Percentiles rank a stretch among this genome's conserved stretches.
These are phyloP conservation scores for Arabidopsis lyrata DNA, from an alignment of 441 rosid species.

Conservation along the genomic window DNA sequence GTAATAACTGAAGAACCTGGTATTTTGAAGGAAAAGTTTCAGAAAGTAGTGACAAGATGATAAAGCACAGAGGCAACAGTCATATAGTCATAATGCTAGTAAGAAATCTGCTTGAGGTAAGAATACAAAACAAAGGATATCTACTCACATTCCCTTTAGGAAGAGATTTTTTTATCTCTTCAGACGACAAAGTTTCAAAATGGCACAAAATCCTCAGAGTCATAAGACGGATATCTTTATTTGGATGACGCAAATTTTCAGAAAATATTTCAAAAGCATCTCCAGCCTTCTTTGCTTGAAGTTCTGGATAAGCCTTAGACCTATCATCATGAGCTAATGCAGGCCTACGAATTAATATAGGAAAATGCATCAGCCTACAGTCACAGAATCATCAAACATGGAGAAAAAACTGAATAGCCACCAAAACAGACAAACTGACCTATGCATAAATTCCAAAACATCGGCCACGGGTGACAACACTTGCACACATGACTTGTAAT, in stretches of 20 bases:
- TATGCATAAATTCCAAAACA: slow-evolving; percentile 65
- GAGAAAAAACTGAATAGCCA: slow-evolving; percentile 23
- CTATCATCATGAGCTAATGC: slow-evolving; percentile 46
- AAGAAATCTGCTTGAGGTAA: slow-evolving; percentile 6
- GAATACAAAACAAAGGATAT: slow-evolving; percentile 31
- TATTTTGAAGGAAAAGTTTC: slow-evolving; percentile 31
- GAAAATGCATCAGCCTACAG: slow-evolving; percentile 27
- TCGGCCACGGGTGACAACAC: slow-evolving; percentile 85
- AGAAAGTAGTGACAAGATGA: slow-evolving; percentile 21
- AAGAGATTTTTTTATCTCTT: slow-evolving; percentile 47
- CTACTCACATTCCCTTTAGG: slow-evolving; percentile 63
- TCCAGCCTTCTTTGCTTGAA: slow-evolving; percentile 51
- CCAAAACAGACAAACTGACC: slow-evolving; percentile 58
- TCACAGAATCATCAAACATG: slow-evolving; percentile 28
- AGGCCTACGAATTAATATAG: slow-evolving; percentile 50
- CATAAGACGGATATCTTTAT: slow-evolving; percentile 73
- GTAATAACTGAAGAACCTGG: slow-evolving; percentile 85
- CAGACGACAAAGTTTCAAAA: slow-evolving; percentile 54
- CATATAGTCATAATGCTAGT: slow-evolving; percentile 17
- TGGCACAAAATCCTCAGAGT: slow-evolving; percentile 88
- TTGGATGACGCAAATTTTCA: slow-evolving; percentile 74
- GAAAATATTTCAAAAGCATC: slow-evolving; percentile 62
- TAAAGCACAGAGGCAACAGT: slow-evolving; percentile 19
- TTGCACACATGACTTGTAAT: slow-evolving; percentile 70
- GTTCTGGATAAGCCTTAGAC: slow-evolving; percentile 52